Evolutionary conservation across 805 yeast species (phyloP).

Genomic region (Myxozyma neglecta): DNA sequence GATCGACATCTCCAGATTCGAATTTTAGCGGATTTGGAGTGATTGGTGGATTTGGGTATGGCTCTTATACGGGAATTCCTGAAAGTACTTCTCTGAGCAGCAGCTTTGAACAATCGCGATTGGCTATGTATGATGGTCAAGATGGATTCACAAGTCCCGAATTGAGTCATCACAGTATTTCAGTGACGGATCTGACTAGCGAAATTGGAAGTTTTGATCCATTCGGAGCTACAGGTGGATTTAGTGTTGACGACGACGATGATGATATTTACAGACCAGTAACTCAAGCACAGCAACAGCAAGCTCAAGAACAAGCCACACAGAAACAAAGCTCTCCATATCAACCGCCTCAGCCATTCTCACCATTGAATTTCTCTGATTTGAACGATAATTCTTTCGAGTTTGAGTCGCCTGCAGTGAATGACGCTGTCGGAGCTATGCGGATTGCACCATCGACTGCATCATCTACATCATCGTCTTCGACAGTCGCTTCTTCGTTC

Average conservation of each 20-base stretch:
- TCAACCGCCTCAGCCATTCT: neutral
- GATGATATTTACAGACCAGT: conserved; percentile 16
- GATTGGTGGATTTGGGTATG: neutral
- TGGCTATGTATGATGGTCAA: neutral
- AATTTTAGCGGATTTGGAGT: neutral
- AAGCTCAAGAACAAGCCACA: neutral
- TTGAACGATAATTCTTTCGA: neutral
- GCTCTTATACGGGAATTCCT: neutral
- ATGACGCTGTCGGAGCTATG: neutral
- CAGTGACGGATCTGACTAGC: neutral
- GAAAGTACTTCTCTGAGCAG: neutral
- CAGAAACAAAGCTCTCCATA: neutral
- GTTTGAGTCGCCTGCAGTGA: neutral
- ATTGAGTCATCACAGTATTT: neutral
- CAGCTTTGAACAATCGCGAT: neutral
- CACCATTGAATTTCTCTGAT: conserved; percentile 1
- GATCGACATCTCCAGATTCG: conserved; percentile 22
- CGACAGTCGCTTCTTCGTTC: conserved; percentile 20
- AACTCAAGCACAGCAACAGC: conserved; percentile 14
- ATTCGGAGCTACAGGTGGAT: neutral
- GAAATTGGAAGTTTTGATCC: neutral
- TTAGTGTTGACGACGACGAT: conserved; percentile 11
- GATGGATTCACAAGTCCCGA: neutral
- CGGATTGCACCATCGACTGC: conserved; percentile 10
- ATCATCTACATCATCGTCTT: conserved; percentile 22